These are phyloP conservation scores for Colletotrichum lini DNA, from an alignment of 2,329 filamentous ascomycete species.

Conservation along the genomic window DNA sequence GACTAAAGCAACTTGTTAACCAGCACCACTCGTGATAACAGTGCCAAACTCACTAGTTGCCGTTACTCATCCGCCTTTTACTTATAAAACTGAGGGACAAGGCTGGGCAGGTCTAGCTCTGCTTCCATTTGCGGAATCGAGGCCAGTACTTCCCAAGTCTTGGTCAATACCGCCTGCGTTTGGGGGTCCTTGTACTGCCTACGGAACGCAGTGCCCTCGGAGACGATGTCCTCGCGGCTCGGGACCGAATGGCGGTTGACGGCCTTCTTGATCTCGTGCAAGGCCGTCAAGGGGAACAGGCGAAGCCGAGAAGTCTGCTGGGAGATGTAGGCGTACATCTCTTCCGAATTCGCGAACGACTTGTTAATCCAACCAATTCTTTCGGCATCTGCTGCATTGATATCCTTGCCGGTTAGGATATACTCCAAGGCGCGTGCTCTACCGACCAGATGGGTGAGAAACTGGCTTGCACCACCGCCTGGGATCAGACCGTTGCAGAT, in stretches of 20 bases:
- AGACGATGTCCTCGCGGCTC: too few relatives aligned
- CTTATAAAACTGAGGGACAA: too few relatives aligned
- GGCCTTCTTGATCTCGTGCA: neutral
- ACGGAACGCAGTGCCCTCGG: too few relatives aligned
- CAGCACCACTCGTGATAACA: too few relatives aligned
- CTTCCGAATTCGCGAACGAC: neutral
- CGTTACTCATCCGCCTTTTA: neutral
- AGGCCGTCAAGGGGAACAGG: constrained; percentile 1
- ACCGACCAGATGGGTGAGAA: neutral
- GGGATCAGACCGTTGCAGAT: neutral
- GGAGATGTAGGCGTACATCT: neutral
- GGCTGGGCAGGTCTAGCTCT: too few relatives aligned
- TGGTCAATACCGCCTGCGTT: too few relatives aligned
- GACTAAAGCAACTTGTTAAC: too few relatives aligned
- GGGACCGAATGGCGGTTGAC: neutral
- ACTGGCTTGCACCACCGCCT: neutral
- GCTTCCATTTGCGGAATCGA: too few relatives aligned
- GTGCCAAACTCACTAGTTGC: too few relatives aligned
- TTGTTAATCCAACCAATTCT: neutral
- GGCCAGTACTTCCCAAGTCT: too few relatives aligned
- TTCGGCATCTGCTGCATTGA: neutral
- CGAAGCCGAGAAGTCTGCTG: neutral
- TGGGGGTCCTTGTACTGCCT: too few relatives aligned
- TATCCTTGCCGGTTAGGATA: neutral
- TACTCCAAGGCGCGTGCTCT: neutral